Base-by-base conservation (phyloP, 202 grass and related monocot genomes). In the Schoenoplectus tabernaemontani region DNA sequence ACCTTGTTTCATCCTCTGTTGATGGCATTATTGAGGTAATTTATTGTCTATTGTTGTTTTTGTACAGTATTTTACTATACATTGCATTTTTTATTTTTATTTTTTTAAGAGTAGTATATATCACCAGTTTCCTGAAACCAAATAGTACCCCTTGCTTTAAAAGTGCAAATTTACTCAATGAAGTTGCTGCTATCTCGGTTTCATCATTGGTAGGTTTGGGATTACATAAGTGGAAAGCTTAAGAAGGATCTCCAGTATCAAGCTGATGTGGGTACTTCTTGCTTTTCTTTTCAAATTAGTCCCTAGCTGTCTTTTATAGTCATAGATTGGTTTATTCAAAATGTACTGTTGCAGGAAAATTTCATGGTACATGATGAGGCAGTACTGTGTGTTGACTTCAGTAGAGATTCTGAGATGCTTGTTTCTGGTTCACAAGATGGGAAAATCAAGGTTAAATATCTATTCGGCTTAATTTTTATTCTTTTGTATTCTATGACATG, bases 221-320 rank as follows among this genome's bases (percentile, higher is more conserved):
- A 99, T 91, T 99, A 99, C 84, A 77, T 95, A 34, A 99, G 88
- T 5, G 92, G 96, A 64, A 99, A 99, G 86, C 90, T 99, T 78
- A 99, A 99, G 81, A 99, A 99, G 83, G 96, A 99, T 91, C 96
- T 99, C 64, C 96, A 96, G 32, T 99, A 99, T 76, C 96, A 99
- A 87, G 96, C 92, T 16, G 96, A 99, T 85, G 96, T 99, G 84
- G 82, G 84, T 76, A 77, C 51, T 83, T n/a, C n/a, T n/a, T n/a
- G n/a, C n/a, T 75, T 26, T 16, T 28, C 24, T 79, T 83, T 41
- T 54, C 10, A 53, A 64, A 64, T 59, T 82, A 63, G 67, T 32
- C 53, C 41, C 12, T 30, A 68, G 64, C 59, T 74, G 83, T 48
- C 64, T 67, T 76, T 61, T 62, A 4, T 74, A 38, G 20, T 65